Percentiles rank a stretch among this genome's conserved stretches.
Evolutionary conservation across 148 eudicot genomes (phyloP).

Genomic region (Chenopodium formosanum): DNA sequence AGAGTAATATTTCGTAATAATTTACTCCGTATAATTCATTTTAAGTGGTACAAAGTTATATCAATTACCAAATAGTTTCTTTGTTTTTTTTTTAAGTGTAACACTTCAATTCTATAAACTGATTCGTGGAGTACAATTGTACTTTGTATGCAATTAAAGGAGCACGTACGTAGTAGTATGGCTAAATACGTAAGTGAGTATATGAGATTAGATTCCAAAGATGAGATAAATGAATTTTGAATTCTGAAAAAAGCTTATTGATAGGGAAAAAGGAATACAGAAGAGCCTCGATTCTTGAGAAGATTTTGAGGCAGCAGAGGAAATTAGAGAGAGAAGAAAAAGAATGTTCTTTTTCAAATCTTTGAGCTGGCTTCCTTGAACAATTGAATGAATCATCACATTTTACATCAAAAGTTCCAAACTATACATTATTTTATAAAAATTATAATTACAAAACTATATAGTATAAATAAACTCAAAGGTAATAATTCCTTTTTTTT

Average conservation of each 20-base stretch:
- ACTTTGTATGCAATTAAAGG: no score
- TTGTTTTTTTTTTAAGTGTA: no score
- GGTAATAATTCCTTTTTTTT: background rate
- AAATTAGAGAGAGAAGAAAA: background rate
- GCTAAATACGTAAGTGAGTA: background rate
- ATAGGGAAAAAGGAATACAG: constrained; percentile 6
- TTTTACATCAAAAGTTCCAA: constrained; percentile 34
- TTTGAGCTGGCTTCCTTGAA: constrained; percentile 41
- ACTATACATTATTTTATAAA: background rate
- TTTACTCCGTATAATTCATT: no score
- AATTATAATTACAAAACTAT: background rate
- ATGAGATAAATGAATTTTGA: constrained; percentile 30
- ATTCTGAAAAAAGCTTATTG: constrained; percentile 50
- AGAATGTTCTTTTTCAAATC: constrained; percentile 37
- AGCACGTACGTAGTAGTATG: no score
- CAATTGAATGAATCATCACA: constrained; percentile 26
- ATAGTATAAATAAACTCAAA: background rate
- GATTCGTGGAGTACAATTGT: no score
- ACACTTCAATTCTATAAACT: no score
- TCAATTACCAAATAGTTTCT: no score
- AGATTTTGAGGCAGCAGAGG: constrained; percentile 22
- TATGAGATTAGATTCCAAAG: constrained; percentile 23
- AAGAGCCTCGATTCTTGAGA: constrained; percentile 23
- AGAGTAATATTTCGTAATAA: no score
- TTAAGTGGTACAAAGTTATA: no score